phyloP scores from a whole-genome alignment of 768 basidiomycete genomes.

The Russula foetens region DNA sequence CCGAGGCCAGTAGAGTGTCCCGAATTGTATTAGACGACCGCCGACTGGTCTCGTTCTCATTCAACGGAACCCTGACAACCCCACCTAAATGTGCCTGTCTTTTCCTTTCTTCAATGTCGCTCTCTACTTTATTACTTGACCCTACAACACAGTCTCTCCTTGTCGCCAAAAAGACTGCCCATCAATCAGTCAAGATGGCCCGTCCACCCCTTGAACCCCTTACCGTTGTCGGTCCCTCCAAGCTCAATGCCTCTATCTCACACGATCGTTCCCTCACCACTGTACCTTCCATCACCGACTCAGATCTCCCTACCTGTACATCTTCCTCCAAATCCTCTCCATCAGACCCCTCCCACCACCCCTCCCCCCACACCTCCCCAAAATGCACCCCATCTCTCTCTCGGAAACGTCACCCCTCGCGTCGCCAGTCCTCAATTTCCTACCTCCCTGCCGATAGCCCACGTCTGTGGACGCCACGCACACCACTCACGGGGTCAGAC shows the following conservation, averaged over 20 bases:
- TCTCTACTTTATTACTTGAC: not conserved
- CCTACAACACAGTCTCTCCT: not conserved
- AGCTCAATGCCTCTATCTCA: constrained; percentile 37
- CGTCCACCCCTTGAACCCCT: constrained; percentile 3
- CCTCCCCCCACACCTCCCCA: not conserved
- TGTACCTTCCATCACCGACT: constrained; percentile 14
- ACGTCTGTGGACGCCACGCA: constrained; percentile 16
- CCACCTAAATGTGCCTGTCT: too few relatives aligned
- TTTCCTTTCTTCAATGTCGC: not conserved
- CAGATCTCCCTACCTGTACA: constrained; percentile 1
- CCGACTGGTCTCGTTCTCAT: too few relatives aligned
- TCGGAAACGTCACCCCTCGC: constrained; percentile 21
- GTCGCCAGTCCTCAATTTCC: constrained; percentile 48
- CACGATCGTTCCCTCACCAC: constrained; percentile 25
- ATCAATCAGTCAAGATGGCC: not conserved
- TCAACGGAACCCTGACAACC: not conserved
- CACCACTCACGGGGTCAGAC: not conserved
- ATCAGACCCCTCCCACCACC: constrained; percentile 20
- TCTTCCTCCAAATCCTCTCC: constrained; percentile 23
- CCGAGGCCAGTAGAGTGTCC: too few relatives aligned
- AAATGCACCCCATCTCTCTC: constrained; percentile 22
- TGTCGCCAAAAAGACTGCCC: not conserved
- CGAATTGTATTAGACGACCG: too few relatives aligned
- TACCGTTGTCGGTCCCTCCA: constrained; percentile 34
- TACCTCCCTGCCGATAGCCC: constrained; percentile 34